Percentiles rank a stretch among this genome's conserved stretches.
These are phyloP conservation scores for Tetraselmis chui DNA, from an alignment of 139 green algal genomes.

Conservation along the genomic window DNA sequence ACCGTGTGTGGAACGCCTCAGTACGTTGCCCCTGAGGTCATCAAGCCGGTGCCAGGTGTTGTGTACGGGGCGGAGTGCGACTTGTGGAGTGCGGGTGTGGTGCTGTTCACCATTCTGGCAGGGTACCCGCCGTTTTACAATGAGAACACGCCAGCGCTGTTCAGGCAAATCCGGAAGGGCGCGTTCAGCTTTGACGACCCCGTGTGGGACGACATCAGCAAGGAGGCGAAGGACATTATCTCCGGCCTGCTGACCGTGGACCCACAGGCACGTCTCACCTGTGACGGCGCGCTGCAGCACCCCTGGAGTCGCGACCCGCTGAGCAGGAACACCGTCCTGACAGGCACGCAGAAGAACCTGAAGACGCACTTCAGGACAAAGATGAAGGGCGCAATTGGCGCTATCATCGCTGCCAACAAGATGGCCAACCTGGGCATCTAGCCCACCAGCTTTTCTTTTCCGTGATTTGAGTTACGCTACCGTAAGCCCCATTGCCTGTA, in stretches of 20 bases:
- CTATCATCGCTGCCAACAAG: background rate
- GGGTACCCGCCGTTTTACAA: slow-evolving; percentile 88
- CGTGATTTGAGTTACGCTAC: too few relatives aligned
- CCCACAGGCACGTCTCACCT: background rate
- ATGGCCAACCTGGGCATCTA: too few relatives aligned
- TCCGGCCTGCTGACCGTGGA: slow-evolving; percentile 21
- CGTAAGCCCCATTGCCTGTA: too few relatives aligned
- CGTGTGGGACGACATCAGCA: slow-evolving; percentile 70
- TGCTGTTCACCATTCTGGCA: slow-evolving; percentile 81
- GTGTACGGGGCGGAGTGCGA: slow-evolving; percentile 42
- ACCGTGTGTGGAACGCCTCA: slow-evolving; percentile 86
- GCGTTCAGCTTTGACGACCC: slow-evolving; percentile 72
- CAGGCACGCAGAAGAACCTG: background rate
- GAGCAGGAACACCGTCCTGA: background rate
- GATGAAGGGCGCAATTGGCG: background rate
- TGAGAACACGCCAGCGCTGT: slow-evolving; percentile 78
- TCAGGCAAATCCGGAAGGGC: slow-evolving; percentile 75
- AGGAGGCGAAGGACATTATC: slow-evolving; percentile 37
- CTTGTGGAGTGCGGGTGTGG: slow-evolving; percentile 70
- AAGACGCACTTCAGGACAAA: background rate
- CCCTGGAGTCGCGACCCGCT: slow-evolving; percentile 31
- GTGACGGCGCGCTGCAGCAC: slow-evolving; percentile 55
- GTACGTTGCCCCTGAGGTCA: slow-evolving; percentile 93
- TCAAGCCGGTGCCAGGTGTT: slow-evolving; percentile 23
- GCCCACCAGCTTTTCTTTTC: too few relatives aligned